phyloP scores from a whole-genome alignment of 495 filamentous ascomycete species.

The Annulohypoxylon nitens region DNA sequence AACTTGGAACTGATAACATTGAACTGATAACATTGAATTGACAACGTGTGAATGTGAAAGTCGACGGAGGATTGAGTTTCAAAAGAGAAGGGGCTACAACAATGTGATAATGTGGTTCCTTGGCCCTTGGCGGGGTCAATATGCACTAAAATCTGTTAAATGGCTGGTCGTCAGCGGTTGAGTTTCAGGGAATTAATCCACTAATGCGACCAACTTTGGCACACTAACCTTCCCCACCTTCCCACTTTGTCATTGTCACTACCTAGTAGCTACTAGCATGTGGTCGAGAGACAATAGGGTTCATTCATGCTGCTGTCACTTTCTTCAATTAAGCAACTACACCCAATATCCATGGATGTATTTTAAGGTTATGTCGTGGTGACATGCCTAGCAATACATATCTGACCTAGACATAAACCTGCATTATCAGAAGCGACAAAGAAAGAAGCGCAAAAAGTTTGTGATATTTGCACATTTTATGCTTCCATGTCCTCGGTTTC shows the following conservation, averaged over 20 bases:
- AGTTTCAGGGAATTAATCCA: slow-evolving; percentile 46
- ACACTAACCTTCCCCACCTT: slow-evolving; percentile 2
- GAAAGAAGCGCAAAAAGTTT: background rate
- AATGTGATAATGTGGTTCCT: slow-evolving; percentile 33
- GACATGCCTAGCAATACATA: background rate
- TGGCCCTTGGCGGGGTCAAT: slow-evolving; percentile 40
- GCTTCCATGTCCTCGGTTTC: background rate
- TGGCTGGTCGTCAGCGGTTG: slow-evolving; percentile 11
- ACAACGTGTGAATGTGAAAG: slow-evolving; percentile 19
- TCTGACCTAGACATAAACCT: background rate
- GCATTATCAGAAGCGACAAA: background rate
- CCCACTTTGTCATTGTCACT: slow-evolving; percentile 31
- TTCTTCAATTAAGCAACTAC: background rate
- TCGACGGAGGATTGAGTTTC: slow-evolving; percentile 41
- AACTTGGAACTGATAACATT: no score
- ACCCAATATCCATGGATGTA: no score
- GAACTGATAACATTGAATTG: slow-evolving; percentile 24
- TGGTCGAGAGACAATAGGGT: background rate
- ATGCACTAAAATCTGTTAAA: background rate
- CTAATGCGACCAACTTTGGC: slow-evolving; percentile 40
- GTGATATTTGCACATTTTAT: background rate
- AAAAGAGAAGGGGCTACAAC: slow-evolving; percentile 31
- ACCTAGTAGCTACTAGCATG: no score
- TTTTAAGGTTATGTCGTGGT: background rate
- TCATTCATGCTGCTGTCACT: background rate